Conservation (phyloP, 1,284 basidiomycete genomes). For the Heterobasidion parviporum region DNA sequence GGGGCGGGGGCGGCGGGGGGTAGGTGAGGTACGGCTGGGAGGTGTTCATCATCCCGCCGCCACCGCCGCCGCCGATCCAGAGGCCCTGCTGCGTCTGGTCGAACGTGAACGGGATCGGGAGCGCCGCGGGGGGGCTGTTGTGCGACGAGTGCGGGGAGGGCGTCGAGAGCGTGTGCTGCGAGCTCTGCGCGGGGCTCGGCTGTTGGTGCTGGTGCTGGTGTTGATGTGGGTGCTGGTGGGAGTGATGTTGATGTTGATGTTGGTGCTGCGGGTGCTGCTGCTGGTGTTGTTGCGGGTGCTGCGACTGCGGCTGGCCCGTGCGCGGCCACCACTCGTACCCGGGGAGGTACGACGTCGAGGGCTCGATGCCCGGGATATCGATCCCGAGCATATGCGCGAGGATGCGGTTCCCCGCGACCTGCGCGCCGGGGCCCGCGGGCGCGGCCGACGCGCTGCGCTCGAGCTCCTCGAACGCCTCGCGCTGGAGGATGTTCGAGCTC, state of each 20-base stretch:
- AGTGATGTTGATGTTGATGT: neutral
- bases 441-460: slow-evolving; percentile 8
- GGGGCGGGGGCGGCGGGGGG: too few species aligned
- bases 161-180: slow-evolving; percentile 11
- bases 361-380: slow-evolving; percentile 49
- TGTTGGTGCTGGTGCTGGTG: neutral
- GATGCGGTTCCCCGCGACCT: slow-evolving; percentile 41
- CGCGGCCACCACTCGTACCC: slow-evolving; percentile 73
- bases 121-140: slow-evolving; percentile 11
- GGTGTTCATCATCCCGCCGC: neutral
- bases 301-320: slow-evolving; percentile 8
- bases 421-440: slow-evolving; percentile 32
- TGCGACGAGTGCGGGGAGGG: slow-evolving; percentile 13
- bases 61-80: slow-evolving; percentile 4
- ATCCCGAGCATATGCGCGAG: slow-evolving; percentile 68
- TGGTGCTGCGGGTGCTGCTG: neutral
- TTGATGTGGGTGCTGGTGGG: neutral
- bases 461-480: slow-evolving; percentile 30
- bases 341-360: slow-evolving; percentile 57
- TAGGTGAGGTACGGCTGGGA: neutral
- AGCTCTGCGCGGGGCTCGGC: neutral
- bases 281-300: neutral
- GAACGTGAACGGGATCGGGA: slow-evolving; percentile 20
- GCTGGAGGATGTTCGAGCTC: slow-evolving; percentile 10
- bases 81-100: slow-evolving; percentile 14